Percentiles rank a stretch among this genome's conserved stretches.
Conservation (phyloP, 176 grass and related monocot genomes). For the Aegilops tauschii region DNA sequence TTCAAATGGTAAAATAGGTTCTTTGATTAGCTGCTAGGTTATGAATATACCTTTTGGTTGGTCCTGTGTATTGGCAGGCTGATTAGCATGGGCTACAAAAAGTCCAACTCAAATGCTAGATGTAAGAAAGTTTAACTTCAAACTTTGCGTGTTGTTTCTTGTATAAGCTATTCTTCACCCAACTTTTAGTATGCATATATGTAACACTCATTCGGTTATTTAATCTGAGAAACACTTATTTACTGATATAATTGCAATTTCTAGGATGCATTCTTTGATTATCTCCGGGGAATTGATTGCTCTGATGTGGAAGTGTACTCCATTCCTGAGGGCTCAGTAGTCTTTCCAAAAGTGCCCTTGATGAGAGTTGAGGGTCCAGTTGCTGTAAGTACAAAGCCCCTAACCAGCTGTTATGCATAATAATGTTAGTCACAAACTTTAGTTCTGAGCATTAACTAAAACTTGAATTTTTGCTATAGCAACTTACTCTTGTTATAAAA, state of each 20-base stretch:
- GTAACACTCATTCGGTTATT: background rate
- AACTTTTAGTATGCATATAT: background rate
- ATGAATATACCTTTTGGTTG: background rate
- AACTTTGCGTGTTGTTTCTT: background rate
- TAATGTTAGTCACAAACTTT: conserved; percentile 5
- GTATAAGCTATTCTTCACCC: background rate
- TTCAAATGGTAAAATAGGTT: background rate
- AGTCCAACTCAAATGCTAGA: background rate
- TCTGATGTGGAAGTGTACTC: conserved; percentile 94
- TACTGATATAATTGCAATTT: conserved; percentile 40
- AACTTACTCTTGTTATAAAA: conserved; percentile 24
- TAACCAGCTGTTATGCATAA: conserved; percentile 13
- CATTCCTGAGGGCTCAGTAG: conserved; percentile 93
- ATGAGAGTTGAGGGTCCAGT: conserved; percentile 92
- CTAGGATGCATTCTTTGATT: conserved; percentile 87
- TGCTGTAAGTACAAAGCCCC: conserved; percentile 66
- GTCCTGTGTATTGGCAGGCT: background rate
- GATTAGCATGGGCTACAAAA: background rate
- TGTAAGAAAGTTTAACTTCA: background rate
- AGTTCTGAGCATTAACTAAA: conserved; percentile 1
- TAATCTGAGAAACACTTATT: conserved; percentile 28
- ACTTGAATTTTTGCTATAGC: conserved; percentile 16
- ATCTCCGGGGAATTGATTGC: conserved; percentile 73
- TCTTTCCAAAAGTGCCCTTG: conserved; percentile 95
- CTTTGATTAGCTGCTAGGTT: conserved; percentile 1